These are phyloP conservation scores for Thoreauomyces humboldtii DNA, from an alignment of 192 early-diverging fungal genomes.

Conservation along the genomic window DNA sequence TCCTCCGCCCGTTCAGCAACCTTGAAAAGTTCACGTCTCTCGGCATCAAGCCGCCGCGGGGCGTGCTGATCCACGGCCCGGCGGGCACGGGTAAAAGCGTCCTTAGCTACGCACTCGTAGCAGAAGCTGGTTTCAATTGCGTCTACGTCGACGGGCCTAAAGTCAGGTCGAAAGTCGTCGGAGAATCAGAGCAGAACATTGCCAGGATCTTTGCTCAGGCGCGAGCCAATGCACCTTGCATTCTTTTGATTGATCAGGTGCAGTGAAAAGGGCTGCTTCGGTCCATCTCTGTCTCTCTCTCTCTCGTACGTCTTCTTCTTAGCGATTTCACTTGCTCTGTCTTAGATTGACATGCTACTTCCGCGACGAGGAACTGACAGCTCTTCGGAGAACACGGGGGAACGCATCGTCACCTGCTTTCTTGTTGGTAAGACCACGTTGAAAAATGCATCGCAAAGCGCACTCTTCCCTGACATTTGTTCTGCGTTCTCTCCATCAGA, in stretches of 20 bases:
- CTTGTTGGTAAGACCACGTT: slow-evolving; percentile 62
- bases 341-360: slow-evolving; percentile 77
- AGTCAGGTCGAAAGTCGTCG: slow-evolving; percentile 88
- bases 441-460: no score
- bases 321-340: not conserved
- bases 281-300: not conserved
- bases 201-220: slow-evolving; percentile 81
- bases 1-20: slow-evolving; percentile 57
- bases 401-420: slow-evolving; percentile 85
- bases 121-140: slow-evolving; percentile 76
- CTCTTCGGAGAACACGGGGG: slow-evolving; percentile 77
- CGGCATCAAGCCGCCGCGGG: slow-evolving; percentile 70
- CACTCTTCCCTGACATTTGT: no score
- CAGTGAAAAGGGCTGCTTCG: not conserved
- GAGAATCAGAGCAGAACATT: slow-evolving; percentile 87
- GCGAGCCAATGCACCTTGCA: slow-evolving; percentile 78
- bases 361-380: slow-evolving; percentile 65
- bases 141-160: slow-evolving; percentile 83
- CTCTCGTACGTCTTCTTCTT: not conserved
- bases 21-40: slow-evolving; percentile 52
- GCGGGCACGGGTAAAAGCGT: slow-evolving; percentile 88
- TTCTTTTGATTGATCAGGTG: slow-evolving; percentile 91
- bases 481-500: slow-evolving; percentile 53
- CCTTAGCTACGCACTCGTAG: slow-evolving; percentile 78
- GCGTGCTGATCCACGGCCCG: slow-evolving; percentile 83